These are phyloP conservation scores for Heterobasidion annosum DNA, from an alignment of 1,284 basidiomycete genomes.

Conservation along the genomic window DNA sequence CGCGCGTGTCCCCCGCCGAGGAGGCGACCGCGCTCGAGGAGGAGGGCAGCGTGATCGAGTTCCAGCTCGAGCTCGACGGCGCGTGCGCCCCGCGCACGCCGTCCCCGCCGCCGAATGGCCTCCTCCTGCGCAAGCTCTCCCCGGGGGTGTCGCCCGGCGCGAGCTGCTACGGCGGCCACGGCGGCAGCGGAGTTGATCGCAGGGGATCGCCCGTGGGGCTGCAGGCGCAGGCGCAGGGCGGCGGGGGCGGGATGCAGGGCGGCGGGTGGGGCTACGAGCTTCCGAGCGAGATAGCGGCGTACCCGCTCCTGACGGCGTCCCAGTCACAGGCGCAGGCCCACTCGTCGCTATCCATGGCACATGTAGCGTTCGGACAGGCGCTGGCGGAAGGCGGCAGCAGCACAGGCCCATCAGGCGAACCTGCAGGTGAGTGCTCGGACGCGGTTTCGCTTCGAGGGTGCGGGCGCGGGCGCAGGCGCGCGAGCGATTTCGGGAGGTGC, in stretches of 20 bases:
- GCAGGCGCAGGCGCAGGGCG: neutral
- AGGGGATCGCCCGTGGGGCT: neutral
- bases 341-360: slow-evolving; percentile 1
- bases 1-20: slow-evolving; percentile 17
- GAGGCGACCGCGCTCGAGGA: slow-evolving; percentile 46
- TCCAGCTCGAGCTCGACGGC: slow-evolving; percentile 32
- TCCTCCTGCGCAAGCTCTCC: slow-evolving; percentile 2
- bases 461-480: no score
- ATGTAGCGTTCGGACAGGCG: slow-evolving; percentile 1
- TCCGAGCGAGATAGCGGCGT: neutral
- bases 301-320: no score
- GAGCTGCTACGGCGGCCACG: neutral
- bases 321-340: neutral
- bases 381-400: neutral
- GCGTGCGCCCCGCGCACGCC: slow-evolving; percentile 5
- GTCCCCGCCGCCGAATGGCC: slow-evolving; percentile 2
- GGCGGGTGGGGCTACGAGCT: neutral
- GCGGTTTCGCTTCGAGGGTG: no score
- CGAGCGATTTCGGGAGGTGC: no score
- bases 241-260: neutral
- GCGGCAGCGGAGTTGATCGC: neutral
- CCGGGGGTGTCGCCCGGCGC: neutral
- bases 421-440: no score
- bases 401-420: neutral
- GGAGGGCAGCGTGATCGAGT: slow-evolving; percentile 52